Percentiles rank a stretch among this genome's conserved stretches.
These are phyloP conservation scores for Pleurotus salmoneostramineus DNA, from an alignment of 768 basidiomycete species.

Conservation along the genomic window DNA sequence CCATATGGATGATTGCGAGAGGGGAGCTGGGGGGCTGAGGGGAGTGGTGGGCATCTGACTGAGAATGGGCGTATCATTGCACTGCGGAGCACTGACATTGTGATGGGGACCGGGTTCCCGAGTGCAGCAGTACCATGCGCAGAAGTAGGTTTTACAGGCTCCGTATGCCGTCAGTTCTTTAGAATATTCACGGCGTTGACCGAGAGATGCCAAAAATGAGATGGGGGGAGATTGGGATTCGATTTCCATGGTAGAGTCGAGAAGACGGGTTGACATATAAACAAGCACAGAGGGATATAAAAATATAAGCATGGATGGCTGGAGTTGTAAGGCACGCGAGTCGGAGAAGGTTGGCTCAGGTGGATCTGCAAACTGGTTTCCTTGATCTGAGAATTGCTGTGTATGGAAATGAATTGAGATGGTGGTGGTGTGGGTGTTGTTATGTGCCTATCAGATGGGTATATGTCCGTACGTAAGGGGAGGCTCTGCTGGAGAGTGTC, in stretches of 20 bases:
- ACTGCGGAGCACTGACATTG: neutral
- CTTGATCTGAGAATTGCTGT: neutral
- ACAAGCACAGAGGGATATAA: too few relatives aligned
- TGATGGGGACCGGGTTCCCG: slow-evolving; percentile 5
- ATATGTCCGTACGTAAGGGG: slow-evolving; percentile 13
- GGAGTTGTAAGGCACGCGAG: neutral
- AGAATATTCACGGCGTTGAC: slow-evolving; percentile 9
- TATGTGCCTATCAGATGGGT: slow-evolving; percentile 16
- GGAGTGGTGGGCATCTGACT: neutral
- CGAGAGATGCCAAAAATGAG: slow-evolving; percentile 5
- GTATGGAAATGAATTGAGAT: slow-evolving; percentile 4
- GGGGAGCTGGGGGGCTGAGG: too few relatives aligned
- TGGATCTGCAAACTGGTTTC: slow-evolving; percentile 4
- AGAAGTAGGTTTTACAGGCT: slow-evolving; percentile 3
- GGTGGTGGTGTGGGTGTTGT: neutral
- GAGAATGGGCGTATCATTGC: slow-evolving; percentile 3
- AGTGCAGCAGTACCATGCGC: slow-evolving; percentile 2
- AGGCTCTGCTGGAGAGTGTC: neutral
- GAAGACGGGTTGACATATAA: slow-evolving; percentile 1
- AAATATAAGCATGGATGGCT: slow-evolving; percentile 3
- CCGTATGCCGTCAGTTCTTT: slow-evolving; percentile 9
- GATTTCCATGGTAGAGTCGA: slow-evolving; percentile 4
- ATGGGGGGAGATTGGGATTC: neutral
- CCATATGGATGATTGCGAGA: neutral
- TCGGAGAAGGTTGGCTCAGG: slow-evolving; percentile 2